Conservation (phyloP, 129 eudicot species). For the Oenanthe sinensis region DNA sequence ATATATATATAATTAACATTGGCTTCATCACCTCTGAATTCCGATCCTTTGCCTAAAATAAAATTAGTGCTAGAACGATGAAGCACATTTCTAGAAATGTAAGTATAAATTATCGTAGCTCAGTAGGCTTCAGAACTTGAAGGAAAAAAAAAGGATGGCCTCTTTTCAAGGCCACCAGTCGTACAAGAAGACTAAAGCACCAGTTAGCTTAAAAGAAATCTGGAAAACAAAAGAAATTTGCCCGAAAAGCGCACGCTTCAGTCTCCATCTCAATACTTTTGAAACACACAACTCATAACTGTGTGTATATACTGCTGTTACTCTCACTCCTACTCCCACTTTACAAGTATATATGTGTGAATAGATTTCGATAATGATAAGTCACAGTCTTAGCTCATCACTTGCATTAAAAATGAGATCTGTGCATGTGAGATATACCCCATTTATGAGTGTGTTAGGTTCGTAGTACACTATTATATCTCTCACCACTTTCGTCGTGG, state of each 20-base stretch:
- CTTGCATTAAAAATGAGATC: background rate
- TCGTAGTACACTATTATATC: background rate
- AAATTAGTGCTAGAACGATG: background rate
- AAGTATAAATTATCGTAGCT: background rate
- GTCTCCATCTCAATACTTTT: background rate
- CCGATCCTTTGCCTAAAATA: no score
- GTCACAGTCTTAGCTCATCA: background rate
- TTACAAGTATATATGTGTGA: background rate
- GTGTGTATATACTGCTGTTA: background rate
- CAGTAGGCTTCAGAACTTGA: background rate
- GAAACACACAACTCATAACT: background rate
- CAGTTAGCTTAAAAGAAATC: background rate
- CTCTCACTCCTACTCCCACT: background rate
- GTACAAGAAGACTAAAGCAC: background rate
- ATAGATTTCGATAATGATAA: background rate
- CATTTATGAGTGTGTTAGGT: background rate
- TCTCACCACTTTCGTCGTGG: background rate
- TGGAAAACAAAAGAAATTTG: background rate
- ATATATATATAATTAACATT: no score
- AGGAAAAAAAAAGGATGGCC: background rate
- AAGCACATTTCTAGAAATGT: background rate
- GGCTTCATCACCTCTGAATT: no score
- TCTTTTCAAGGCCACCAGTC: background rate
- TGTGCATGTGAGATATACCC: constrained; percentile 8
- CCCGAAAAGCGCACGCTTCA: background rate